Conservation (phyloP, 2,329 filamentous ascomycete species). For the Paramyrothecium sp. region DNA sequence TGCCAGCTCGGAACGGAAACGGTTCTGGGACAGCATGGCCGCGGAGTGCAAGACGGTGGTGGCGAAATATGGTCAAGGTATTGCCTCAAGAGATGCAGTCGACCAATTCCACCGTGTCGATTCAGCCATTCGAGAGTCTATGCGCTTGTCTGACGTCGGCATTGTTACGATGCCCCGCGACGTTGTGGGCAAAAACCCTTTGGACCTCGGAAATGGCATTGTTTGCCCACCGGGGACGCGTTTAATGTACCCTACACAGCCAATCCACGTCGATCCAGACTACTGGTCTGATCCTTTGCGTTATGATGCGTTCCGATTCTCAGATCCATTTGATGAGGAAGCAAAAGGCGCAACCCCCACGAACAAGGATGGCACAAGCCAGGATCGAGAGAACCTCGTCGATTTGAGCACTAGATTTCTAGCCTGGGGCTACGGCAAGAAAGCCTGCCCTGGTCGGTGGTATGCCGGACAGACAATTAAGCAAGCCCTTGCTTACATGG, state of each 20-base stretch:
- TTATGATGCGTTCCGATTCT: conserved; percentile 6
- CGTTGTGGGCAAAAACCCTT: not conserved
- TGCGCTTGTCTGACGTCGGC: conserved; percentile 2
- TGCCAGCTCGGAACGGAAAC: not conserved
- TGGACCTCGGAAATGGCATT: not conserved
- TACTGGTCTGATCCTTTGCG: not conserved
- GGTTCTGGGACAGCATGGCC: not conserved
- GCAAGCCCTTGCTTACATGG: conserved; percentile 2
- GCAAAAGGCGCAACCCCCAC: not conserved
- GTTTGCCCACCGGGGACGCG: not conserved
- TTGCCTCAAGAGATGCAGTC: not conserved
- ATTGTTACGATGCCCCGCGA: not conserved
- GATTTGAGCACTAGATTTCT: not conserved
- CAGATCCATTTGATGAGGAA: not conserved
- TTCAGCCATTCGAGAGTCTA: conserved; percentile 4
- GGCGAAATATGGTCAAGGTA: not conserved
- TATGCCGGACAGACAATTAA: conserved; percentile 1
- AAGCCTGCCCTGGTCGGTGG: conserved; percentile 2
- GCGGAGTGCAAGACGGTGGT: not conserved
- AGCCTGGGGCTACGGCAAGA: not conserved
- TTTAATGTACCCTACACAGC: not conserved
- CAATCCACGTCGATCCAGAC: conserved; percentile 2
- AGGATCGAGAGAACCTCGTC: not conserved
- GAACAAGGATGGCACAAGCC: not conserved
- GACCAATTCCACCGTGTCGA: not conserved